Evolutionary conservation across 2,329 filamentous ascomycete species (phyloP).

Genomic region (Bipolaris gigantea): DNA sequence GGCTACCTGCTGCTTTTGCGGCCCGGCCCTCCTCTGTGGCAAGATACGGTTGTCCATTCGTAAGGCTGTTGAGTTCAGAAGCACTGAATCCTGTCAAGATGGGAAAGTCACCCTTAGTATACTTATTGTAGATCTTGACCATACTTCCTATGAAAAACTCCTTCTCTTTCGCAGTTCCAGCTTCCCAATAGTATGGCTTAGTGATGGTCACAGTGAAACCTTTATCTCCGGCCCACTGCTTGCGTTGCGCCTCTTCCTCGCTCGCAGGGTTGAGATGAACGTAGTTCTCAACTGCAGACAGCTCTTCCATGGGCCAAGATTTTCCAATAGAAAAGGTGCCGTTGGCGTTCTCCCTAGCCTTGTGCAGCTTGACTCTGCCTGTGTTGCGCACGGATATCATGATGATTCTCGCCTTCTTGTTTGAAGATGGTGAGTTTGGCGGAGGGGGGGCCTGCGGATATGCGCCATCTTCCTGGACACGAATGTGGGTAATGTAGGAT

Average conservation of each 20-base stretch:
- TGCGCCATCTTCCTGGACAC: slow-evolving; percentile 81
- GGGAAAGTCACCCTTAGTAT: slow-evolving; percentile 71
- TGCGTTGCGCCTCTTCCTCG: slow-evolving; percentile 62
- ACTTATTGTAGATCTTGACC: slow-evolving; percentile 95
- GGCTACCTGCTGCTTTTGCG: slow-evolving; percentile 12
- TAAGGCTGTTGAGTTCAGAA: slow-evolving; percentile 74
- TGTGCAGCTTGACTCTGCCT: slow-evolving; percentile 91
- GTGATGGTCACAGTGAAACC: slow-evolving; percentile 88
- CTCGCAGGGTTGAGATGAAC: slow-evolving; percentile 61
- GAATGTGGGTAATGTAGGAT: slow-evolving; percentile 97
- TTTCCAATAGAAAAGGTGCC: slow-evolving; percentile 97
- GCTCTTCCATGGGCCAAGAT: slow-evolving; percentile 94
- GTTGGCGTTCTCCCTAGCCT: slow-evolving; percentile 92
- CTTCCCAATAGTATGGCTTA: slow-evolving; percentile 97
- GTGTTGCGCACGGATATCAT: slow-evolving; percentile 92
- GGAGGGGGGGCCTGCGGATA: slow-evolving; percentile 85
- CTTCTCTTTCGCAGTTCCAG: slow-evolving; percentile 91
- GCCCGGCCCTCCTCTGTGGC: slow-evolving; percentile 36
- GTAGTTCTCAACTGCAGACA: slow-evolving; percentile 81
- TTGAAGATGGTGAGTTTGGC: slow-evolving; percentile 69
- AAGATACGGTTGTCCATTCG: slow-evolving; percentile 53
- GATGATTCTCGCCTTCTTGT: slow-evolving; percentile 87
- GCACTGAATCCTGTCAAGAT: slow-evolving; percentile 80
- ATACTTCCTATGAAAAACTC: slow-evolving; percentile 97
- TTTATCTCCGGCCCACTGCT: slow-evolving; percentile 76